A percentile compares a stretch with the other conserved stretches of the same genome.
Conservation (phyloP, 441 rosid species). For the Eutrema salsugineum region DNA sequence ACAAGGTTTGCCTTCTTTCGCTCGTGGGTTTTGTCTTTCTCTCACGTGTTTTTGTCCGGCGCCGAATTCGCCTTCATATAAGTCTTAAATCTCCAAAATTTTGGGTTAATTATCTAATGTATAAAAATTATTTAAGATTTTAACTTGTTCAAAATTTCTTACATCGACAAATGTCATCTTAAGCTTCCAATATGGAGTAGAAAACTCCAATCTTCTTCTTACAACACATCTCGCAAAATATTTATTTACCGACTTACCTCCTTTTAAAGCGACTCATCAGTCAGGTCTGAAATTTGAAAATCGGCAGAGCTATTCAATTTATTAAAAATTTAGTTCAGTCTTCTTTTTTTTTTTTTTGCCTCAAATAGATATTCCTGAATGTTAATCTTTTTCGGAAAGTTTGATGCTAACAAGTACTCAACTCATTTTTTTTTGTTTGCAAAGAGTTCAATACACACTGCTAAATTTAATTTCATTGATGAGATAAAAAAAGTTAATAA, state of each 20-base stretch:
- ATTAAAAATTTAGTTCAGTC: not conserved
- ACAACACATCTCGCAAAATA: not conserved
- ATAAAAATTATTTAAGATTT: not conserved
- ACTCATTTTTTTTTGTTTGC: not conserved
- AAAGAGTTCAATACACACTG: not conserved
- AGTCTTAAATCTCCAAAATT: not conserved
- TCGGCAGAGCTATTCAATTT: not conserved
- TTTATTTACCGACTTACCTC: not conserved
- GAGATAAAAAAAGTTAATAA: too few relatives aligned
- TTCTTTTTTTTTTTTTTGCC: not conserved
- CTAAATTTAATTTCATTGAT: not conserved
- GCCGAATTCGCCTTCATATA: conserved; percentile 22
- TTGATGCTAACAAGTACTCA: not conserved
- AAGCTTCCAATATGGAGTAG: not conserved
- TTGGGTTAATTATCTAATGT: not conserved
- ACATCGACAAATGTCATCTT: not conserved
- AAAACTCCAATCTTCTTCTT: not conserved
- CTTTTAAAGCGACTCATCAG: not conserved
- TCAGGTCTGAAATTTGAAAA: not conserved
- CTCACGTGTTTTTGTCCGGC: conserved; percentile 30
- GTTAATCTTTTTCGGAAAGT: not conserved
- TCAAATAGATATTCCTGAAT: not conserved
- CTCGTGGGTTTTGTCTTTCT: conserved; percentile 29
- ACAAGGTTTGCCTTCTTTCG: conserved; percentile 17
- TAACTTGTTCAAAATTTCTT: too few relatives aligned